phyloP scores from a whole-genome alignment of 768 basidiomycete species.

The Russula emetica region DNA sequence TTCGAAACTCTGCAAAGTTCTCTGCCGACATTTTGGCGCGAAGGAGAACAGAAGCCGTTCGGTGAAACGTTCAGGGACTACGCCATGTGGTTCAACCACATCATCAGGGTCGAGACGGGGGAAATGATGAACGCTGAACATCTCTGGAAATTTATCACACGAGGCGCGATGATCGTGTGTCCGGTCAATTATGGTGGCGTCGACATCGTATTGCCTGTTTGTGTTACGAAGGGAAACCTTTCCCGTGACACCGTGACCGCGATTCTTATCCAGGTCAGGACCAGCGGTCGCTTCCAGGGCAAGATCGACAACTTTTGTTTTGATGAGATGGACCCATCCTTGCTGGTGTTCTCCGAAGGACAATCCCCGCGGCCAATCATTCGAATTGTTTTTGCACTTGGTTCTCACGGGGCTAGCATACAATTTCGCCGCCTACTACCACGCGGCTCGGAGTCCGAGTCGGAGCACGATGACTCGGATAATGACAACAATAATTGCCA shows the following conservation, averaged over 20 bases:
- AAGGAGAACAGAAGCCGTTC: neutral
- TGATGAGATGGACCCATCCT: too few relatives aligned
- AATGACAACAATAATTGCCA: too few relatives aligned
- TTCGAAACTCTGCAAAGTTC: neutral
- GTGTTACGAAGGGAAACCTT: neutral
- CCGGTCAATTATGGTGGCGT: neutral
- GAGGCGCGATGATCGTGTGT: neutral
- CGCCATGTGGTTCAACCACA: constrained; percentile 3
- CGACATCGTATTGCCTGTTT: neutral
- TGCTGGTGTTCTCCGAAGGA: too few relatives aligned
- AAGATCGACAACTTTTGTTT: too few relatives aligned
- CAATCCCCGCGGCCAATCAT: too few relatives aligned
- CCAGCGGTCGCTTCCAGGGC: too few relatives aligned
- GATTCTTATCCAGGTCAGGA: neutral
- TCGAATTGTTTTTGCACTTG: too few relatives aligned
- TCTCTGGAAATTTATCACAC: neutral
- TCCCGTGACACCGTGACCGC: neutral
- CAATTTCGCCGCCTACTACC: too few relatives aligned
- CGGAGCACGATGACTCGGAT: too few relatives aligned
- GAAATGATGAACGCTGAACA: neutral
- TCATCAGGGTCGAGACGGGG: neutral
- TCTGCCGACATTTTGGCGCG: neutral
- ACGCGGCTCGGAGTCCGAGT: too few relatives aligned
- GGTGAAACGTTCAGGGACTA: neutral
- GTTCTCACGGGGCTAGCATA: too few relatives aligned